Conservation (phyloP, 768 basidiomycete species). For the Boletus pseudo-olivaceus region DNA sequence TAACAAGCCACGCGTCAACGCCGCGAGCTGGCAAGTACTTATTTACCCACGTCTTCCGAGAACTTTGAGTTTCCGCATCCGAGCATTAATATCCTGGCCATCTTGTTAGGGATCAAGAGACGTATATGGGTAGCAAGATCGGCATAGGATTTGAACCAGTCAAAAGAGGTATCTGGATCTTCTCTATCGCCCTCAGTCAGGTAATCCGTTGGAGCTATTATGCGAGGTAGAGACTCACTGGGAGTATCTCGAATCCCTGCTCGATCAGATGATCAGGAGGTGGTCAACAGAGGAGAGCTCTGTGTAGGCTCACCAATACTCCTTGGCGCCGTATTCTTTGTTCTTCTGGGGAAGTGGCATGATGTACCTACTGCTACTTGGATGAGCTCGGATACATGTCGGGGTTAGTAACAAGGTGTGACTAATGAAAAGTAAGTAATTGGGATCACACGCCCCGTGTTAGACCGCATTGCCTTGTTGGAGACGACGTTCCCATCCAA, state of each 20-base stretch:
- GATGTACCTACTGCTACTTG: too few relatives aligned
- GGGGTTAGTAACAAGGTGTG: background rate
- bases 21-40: background rate
- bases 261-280: slow-evolving; percentile 1
- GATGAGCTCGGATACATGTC: background rate
- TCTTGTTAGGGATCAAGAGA: slow-evolving; percentile 59
- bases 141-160: slow-evolving; percentile 84
- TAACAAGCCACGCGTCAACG: slow-evolving; percentile 28
- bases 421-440: background rate
- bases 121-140: slow-evolving; percentile 65
- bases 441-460: slow-evolving; percentile 14
- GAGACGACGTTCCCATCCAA: background rate
- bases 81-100: slow-evolving; percentile 67
- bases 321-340: slow-evolving; percentile 62
- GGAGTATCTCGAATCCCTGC: slow-evolving; percentile 68
- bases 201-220: background rate
- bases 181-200: slow-evolving; percentile 42
- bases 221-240: slow-evolving; percentile 40
- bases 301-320: slow-evolving; percentile 57
- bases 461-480: background rate
- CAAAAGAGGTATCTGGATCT: slow-evolving; percentile 56
- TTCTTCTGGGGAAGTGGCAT: slow-evolving; percentile 56
- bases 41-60: slow-evolving; percentile 60
- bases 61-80: slow-evolving; percentile 83
- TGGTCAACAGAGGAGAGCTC: background rate